Base-by-base conservation (phyloP, 164 flowering plant genomes). In the Vitis rupestris region DNA sequence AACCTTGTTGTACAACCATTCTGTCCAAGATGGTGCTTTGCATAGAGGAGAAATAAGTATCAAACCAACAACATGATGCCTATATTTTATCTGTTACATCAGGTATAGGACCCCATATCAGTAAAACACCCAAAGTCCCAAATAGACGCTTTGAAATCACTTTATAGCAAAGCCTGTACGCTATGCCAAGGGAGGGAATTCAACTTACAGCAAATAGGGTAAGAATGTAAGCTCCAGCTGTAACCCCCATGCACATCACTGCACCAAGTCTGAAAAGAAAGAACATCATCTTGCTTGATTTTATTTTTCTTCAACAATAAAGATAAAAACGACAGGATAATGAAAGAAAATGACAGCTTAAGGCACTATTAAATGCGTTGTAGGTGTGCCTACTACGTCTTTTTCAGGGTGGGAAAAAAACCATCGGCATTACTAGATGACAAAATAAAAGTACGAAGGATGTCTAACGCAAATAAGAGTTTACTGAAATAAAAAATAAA, bases 1-100 rank as follows among this genome's bases (percentile, higher is more conserved):
- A 69, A 82, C 86, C 86, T 81, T 83, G 62, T 81, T 83, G 52
- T 53, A 76, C 64, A 83, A 77, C 86, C 86, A 83, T 68, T 83
- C 86, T 49, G 79, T 65, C 86, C 86, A 83, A 51, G 79, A 83
- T 10, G 86, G 84, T 50, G 72, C 76, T 73, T 71, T 68, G 61
- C 84, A 83, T 16, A 83, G 59, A 54, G 86, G 86, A 65, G 86
- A 83, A 51, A 83, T 50, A 13, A 83, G 82, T 15, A 83, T 83
- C 70, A 83, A 70, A 2, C 86, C 86, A n/a, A 75, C 65, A 59
- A 81, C 82, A 51, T 81, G 81, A 12, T 78, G 78, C 59, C 76
- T 72, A 15, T 81, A 76, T 66, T 78, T 83, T 75, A 79, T 61
- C 86, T 83, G 75, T 56, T 9, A 47, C 58, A 62, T 58, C 61